Evolutionary conservation across 2,329 filamentous ascomycete species (phyloP).

Genomic region (Pseudogymnoascus destructans): DNA sequence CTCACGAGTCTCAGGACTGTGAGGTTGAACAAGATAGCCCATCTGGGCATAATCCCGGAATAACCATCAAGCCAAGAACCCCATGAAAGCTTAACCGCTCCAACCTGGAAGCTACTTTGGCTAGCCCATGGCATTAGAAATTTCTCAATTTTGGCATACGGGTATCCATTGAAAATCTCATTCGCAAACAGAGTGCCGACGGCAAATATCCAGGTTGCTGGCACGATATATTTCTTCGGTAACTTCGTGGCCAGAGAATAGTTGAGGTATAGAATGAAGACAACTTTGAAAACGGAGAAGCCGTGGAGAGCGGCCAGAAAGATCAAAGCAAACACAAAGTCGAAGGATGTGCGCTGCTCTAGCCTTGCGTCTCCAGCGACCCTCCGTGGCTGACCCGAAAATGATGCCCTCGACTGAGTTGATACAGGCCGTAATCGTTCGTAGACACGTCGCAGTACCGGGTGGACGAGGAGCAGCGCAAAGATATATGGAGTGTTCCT

Average conservation of each 20-base stretch:
- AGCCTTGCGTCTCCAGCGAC: conserved; percentile 42
- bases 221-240: conserved; percentile 57
- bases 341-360: conserved; percentile 64
- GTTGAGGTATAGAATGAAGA: conserved; percentile 69
- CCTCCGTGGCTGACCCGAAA: neutral
- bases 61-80: conserved; percentile 64
- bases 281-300: conserved; percentile 69
- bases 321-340: conserved; percentile 65
- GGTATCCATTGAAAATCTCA: conserved; percentile 70
- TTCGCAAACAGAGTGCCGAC: conserved; percentile 78
- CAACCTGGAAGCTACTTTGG: conserved; percentile 4
- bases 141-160: conserved; percentile 48
- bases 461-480: conserved; percentile 63
- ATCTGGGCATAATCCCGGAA: conserved; percentile 73
- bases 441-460: conserved; percentile 61
- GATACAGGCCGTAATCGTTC: conserved; percentile 32
- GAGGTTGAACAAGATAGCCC: conserved; percentile 97
- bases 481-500: conserved; percentile 73
- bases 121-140: conserved; percentile 30
- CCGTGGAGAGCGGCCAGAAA: conserved; percentile 76
- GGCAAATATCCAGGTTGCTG: conserved; percentile 81
- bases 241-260: conserved; percentile 63
- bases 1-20: conserved; percentile 86
- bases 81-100: conserved; percentile 29
- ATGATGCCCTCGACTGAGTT: neutral